Base-by-base conservation (phyloP, 345 rosid species). In the Turritis glabra region DNA sequence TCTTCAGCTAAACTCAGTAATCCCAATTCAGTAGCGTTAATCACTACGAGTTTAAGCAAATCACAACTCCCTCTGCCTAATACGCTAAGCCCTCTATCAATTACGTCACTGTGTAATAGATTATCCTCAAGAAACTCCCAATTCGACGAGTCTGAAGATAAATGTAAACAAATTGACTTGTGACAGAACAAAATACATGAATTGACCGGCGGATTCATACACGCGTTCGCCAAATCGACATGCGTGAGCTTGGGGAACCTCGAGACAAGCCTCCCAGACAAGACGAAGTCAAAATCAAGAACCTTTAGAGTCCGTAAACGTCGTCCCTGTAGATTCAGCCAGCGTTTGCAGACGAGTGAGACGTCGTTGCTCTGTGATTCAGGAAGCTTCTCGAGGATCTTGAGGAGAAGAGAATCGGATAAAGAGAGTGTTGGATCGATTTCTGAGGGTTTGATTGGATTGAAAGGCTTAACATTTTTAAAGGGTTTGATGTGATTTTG, bases 311-410 rank as follows among this genome's bases (percentile, higher is more conserved):
- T 84, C 22, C 80, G 82, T 0, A 84, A 75, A 7, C 88, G 80
- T 8, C 90, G 90, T 26, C 97, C 98, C 19, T 87, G 97, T 52
- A 95, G 89, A 56, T 64, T 66, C 44, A 89, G 44, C 99, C 99
- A 95, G 26, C 99, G 92, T 74, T 89, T 95, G 82, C 99, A 92
- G 29, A 89, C 97, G 50, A 89, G 89, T 2, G 84, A 84, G 14
- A 82, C 78, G 12, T 83, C 75, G 68, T 73, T 58, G 19, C 59
- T 73, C 71, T 87, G 93, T 1, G 89, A 86, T 47, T 46, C 55
- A 0, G 97, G 92, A 48, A 89, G 82, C 48, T 63, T 87, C 2
- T 82, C 76, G 77, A 90, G 84, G 72, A 95, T 83, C 59, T 76
- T 76, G 70, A 95, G 85, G 74, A 95, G 87, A 55, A 92, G 82